phyloP scores from a whole-genome alignment of 169 alveolate species.

The Cryptosporidium viatorum region DNA sequence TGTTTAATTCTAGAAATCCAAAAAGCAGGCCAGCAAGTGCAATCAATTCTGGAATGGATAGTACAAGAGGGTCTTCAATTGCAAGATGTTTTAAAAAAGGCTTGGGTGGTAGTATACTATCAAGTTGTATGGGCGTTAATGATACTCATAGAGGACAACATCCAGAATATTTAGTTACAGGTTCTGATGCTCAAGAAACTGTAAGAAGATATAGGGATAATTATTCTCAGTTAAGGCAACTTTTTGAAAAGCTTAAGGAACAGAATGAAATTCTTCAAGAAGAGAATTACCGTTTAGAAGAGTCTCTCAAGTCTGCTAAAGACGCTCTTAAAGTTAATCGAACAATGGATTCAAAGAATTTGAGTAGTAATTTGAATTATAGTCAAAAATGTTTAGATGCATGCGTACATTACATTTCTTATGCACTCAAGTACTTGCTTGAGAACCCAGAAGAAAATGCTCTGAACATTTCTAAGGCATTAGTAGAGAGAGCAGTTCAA shows the following conservation, averaged over 20 bases:
- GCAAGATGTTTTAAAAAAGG: slow-evolving; percentile 46
- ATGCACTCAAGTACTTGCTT: slow-evolving; percentile 7
- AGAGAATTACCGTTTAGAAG: slow-evolving; percentile 48
- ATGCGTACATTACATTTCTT: slow-evolving; percentile 66
- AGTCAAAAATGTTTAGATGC: slow-evolving; percentile 74
- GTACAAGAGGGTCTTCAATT: slow-evolving; percentile 49
- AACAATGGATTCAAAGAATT: slow-evolving; percentile 52
- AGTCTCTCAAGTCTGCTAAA: slow-evolving; percentile 27
- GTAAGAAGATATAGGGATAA: slow-evolving; percentile 69
- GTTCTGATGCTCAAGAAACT: slow-evolving; percentile 60
- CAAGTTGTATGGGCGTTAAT: slow-evolving; percentile 55
- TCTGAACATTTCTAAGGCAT: slow-evolving; percentile 20
- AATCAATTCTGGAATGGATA: slow-evolving; percentile 16
- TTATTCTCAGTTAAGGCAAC: slow-evolving; percentile 58
- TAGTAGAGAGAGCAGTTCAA: slow-evolving; percentile 55
- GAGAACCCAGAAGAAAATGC: slow-evolving; percentile 15
- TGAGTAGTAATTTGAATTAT: slow-evolving; percentile 60
- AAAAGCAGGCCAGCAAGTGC: slow-evolving; percentile 1
- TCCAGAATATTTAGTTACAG: slow-evolving; percentile 8
- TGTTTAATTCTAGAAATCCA: slow-evolving; percentile 1
- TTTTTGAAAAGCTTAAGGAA: slow-evolving; percentile 67
- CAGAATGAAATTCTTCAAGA: slow-evolving; percentile 63
- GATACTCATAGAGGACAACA: slow-evolving; percentile 32
- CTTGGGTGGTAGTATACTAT: slow-evolving; percentile 43
- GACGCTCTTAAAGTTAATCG: slow-evolving; percentile 24